Percentiles rank a stretch among this genome's conserved stretches.
Evolutionary conservation across 2,329 filamentous ascomycete species (phyloP).

Genomic region (Raffaelea ambrosiae): DNA sequence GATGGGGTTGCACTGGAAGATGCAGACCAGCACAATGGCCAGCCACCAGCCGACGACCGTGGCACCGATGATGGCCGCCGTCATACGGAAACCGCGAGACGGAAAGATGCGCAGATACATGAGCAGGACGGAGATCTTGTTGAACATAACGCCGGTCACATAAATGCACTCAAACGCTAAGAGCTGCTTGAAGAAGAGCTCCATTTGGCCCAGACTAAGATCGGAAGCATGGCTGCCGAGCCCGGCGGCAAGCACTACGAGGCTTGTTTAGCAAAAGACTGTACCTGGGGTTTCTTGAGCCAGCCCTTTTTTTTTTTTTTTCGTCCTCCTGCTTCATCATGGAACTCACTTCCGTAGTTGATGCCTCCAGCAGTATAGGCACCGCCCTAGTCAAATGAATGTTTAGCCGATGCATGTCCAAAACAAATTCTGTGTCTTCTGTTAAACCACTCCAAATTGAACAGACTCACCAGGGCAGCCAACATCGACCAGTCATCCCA

Average conservation of each 20-base stretch:
- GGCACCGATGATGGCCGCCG: constrained; percentile 9
- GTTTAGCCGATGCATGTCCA: too few relatives aligned
- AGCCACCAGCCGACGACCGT: constrained; percentile 15
- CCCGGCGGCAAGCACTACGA: background rate
- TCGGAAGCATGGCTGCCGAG: background rate
- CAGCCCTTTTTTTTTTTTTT: background rate
- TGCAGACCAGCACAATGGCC: constrained; percentile 12
- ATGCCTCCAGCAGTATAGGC: background rate
- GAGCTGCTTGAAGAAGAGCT: constrained; percentile 9
- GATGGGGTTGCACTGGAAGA: constrained; percentile 32
- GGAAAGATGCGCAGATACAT: constrained; percentile 20
- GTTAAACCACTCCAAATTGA: too few relatives aligned
- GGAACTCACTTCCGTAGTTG: constrained; percentile 1
- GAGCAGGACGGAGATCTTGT: constrained; percentile 10
- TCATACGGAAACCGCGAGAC: constrained; percentile 12
- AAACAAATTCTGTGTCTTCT: too few relatives aligned
- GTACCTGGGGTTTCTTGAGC: background rate
- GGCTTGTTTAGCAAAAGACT: background rate
- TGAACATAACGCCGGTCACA: constrained; percentile 2
- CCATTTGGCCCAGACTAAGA: background rate
- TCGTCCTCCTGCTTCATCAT: too few relatives aligned
- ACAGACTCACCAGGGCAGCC: constrained; percentile 2
- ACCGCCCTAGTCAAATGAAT: too few relatives aligned
- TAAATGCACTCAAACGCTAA: constrained; percentile 10
- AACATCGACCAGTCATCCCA: constrained; percentile 5